phyloP scores from a whole-genome alignment of 78 protist species.

The Dictyostelium purpureum region DNA sequence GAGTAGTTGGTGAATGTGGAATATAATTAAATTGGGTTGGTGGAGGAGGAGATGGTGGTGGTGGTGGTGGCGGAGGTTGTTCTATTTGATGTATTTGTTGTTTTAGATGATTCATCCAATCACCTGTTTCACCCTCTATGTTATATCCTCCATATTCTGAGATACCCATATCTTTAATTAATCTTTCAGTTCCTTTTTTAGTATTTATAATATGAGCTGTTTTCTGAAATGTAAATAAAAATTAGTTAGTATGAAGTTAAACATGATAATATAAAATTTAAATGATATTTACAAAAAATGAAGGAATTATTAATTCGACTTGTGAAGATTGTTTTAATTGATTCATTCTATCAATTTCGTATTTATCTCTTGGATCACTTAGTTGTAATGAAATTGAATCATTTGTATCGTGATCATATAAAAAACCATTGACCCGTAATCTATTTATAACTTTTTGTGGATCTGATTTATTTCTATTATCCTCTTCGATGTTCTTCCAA shows the following conservation, averaged over 20 bases:
- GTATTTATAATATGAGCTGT: not conserved
- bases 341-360: not conserved
- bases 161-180: conserved; percentile 34
- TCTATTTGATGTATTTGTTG: not conserved
- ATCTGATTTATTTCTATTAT: not conserved
- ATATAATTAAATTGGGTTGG: no score
- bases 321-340: no score
- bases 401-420: not conserved
- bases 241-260: not conserved
- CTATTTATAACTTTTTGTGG: conserved; percentile 4
- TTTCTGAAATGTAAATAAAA: not conserved
- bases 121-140: not conserved
- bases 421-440: not conserved
- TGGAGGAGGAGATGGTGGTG: not conserved
- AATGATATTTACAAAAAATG: not conserved
- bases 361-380: not conserved
- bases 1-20: not conserved
- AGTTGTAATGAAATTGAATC: not conserved
- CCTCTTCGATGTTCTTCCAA: conserved; percentile 3
- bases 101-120: conserved; percentile 16
- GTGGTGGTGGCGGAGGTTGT: not conserved
- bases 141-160: conserved; percentile 21
- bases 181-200: not conserved
- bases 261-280: not conserved
- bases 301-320: not conserved